Base-by-base conservation (phyloP, 1,284 basidiomycete species). In the Malassezia cuniculi region DNA sequence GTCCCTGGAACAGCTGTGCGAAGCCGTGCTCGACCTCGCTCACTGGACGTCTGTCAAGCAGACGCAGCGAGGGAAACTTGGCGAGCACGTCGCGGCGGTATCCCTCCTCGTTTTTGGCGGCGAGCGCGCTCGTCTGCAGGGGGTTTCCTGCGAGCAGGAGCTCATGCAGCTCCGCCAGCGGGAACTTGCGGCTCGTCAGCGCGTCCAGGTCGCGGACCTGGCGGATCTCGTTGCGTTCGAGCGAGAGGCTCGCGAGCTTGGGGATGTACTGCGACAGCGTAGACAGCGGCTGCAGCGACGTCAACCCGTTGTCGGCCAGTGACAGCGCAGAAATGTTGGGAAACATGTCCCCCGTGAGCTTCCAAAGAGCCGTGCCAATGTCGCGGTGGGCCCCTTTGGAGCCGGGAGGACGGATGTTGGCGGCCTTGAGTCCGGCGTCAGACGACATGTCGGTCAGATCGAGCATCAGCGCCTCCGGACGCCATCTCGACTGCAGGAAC, bases 291-390 rank as follows among this genome's bases (percentile, higher is more conserved):
- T 36, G 34, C 18, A 57, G 21, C 4, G 31, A 52, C 76, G 48
- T 46, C 34, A 59, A 46, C 15, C 36, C 44, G 39, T 64, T 64
- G 25, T 41, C 47, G 34, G 58, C 50, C 15, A 64, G 54, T 6
- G 47, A 54, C 19, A 64, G 46, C 18, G 43, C 54, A n/a, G 55
- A 56, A 29, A 64, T 45, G 15, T 44, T 42, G 7, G 50, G 38
- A 24, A 64, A 78, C 36, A 85, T 75, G 52, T 81, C 75, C 16
- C 75, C 73, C 3, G 82, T 81, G n/a, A 87, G 71, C 68, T 87
- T 89, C 71, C 84, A 84, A 27, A 87, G 76, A n/a, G 84, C 84
- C 5, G 79, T 76, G 1, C 79, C 76, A 54, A 84, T 79, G 48
- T 75, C 77, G 20, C 69, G 57, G n/a, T 74, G 71, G 25, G 77